phyloP scores from a whole-genome alignment of 2,329 filamentous ascomycete species.

The Sarocladium strictum region DNA sequence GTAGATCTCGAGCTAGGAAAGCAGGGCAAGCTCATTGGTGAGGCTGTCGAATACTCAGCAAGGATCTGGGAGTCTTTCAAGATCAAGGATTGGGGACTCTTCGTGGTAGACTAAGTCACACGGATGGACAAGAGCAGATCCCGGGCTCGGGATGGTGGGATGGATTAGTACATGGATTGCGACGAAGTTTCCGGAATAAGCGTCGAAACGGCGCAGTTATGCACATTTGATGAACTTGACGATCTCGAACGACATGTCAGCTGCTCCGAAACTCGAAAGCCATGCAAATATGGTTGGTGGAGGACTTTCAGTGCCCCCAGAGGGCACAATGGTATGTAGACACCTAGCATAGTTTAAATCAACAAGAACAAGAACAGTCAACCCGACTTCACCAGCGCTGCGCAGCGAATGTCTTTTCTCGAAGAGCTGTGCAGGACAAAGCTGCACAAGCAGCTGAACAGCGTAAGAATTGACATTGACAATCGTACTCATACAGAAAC shows the following conservation, averaged over 20 bases:
- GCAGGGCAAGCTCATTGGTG: slow-evolving; percentile 61
- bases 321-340: not conserved
- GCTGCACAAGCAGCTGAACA: not conserved
- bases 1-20: slow-evolving; percentile 62
- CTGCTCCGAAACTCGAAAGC: not conserved
- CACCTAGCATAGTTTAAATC: slow-evolving; percentile 2
- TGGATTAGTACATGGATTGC: not conserved
- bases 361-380: not conserved
- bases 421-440: too few species aligned
- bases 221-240: not conserved
- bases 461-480: not conserved
- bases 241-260: slow-evolving; percentile 6
- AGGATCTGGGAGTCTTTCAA: slow-evolving; percentile 67
- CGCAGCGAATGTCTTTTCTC: too few species aligned
- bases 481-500: slow-evolving; percentile 7
- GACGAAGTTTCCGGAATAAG: not conserved
- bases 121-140: not conserved
- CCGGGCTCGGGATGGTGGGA: not conserved
- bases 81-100: slow-evolving; percentile 76
- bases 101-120: slow-evolving; percentile 31
- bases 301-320: not conserved
- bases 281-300: not conserved
- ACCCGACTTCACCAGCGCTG: too few species aligned
- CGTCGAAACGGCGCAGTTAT: not conserved
- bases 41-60: slow-evolving; percentile 61